A percentile compares a stretch with the other conserved stretches of the same genome.
phyloP scores from a whole-genome alignment of 2,329 filamentous ascomycete genomes.

The Botrytis byssoidea region DNA sequence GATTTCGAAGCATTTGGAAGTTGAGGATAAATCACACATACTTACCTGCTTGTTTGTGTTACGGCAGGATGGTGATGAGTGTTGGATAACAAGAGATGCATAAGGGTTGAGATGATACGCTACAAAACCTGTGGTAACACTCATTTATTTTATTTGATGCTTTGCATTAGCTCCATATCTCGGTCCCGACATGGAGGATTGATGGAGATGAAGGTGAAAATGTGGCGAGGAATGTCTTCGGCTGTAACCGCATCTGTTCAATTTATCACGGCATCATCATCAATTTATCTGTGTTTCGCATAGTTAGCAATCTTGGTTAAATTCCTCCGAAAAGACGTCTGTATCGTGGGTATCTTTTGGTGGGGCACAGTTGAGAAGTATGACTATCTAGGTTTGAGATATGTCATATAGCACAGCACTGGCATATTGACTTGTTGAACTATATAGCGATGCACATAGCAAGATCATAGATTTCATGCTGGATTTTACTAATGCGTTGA shows the following conservation, averaged over 20 bases:
- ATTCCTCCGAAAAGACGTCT: constrained; percentile 11
- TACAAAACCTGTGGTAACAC: not conserved
- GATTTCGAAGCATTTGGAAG: constrained; percentile 8
- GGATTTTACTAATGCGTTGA: not conserved
- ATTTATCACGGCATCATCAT: not conserved
- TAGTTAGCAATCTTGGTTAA: constrained; percentile 17
- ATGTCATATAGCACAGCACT: constrained; percentile 10
- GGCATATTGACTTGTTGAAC: not conserved
- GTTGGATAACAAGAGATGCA: not conserved
- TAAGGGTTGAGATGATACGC: not conserved
- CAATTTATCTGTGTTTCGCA: constrained; percentile 8
- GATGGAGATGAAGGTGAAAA: not conserved
- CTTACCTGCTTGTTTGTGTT: not conserved
- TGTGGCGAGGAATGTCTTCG: not conserved
- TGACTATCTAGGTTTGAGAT: constrained; percentile 12
- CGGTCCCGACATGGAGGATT: not conserved
- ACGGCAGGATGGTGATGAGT: not conserved
- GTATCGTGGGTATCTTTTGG: constrained; percentile 11
- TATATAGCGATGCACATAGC: not conserved
- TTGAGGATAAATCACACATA: not conserved
- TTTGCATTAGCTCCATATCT: constrained; percentile 11
- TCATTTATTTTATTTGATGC: not conserved
- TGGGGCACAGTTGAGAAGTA: not conserved
- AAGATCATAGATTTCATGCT: constrained; percentile 6
- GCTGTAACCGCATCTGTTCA: not conserved